Conservation (phyloP, 345 rosid species). For the Boechera divaricarpa region DNA sequence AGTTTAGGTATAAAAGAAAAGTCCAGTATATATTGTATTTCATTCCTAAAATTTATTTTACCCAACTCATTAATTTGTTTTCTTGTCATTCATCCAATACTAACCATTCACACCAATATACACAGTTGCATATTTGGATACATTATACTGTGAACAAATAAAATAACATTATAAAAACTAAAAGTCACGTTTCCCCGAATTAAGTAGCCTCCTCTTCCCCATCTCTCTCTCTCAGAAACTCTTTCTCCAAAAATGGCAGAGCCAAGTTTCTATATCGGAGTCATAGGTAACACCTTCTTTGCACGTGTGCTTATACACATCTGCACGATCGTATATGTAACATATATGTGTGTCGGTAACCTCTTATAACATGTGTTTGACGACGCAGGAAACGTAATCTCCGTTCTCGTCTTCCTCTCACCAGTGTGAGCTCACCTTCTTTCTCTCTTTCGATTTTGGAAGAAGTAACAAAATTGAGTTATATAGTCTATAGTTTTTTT, state of each 20-base stretch:
- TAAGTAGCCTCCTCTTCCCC: conserved; percentile 18
- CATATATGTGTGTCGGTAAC: conserved; percentile 4
- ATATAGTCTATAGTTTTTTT: conserved; percentile 9
- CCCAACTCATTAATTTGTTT: not conserved
- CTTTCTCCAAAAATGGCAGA: conserved; percentile 35
- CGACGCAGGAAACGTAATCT: conserved; percentile 72
- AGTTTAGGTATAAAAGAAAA: not conserved
- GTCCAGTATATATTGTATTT: not conserved
- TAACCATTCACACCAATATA: not conserved
- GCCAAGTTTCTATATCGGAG: conserved; percentile 46
- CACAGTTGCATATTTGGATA: not conserved
- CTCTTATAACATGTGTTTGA: conserved; percentile 7
- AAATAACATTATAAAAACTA: not conserved
- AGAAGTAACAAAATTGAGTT: conserved; percentile 11
- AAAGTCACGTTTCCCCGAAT: conserved; percentile 9
- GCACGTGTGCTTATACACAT: not conserved
- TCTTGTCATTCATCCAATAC: not conserved
- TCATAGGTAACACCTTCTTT: conserved; percentile 41
- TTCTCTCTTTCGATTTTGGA: not conserved
- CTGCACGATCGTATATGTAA: not conserved
- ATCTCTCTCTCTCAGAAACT: conserved; percentile 1
- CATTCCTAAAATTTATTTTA: not conserved
- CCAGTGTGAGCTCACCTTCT: conserved; percentile 59
- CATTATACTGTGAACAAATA: conserved; percentile 16
- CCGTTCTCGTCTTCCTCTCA: conserved; percentile 75